A percentile compares a stretch with the other conserved stretches of the same genome.
Conservation (phyloP, 1,139 yeast genomes). For the Pichia sp. region DNA sequence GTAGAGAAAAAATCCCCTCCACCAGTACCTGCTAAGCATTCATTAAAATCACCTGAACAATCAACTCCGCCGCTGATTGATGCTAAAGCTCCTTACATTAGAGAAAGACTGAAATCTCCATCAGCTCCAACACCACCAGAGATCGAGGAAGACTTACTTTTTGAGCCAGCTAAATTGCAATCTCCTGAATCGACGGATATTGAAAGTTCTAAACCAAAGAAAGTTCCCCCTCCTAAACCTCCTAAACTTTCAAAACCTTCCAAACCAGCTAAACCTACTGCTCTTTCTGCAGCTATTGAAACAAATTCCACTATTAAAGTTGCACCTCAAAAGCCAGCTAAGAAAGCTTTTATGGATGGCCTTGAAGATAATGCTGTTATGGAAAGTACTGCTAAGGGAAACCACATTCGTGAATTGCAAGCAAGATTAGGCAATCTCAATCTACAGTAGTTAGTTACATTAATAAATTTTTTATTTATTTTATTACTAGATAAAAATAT, state of each 20-base stretch:
- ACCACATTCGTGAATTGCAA: slow-evolving; percentile 28
- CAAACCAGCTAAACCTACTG: neutral
- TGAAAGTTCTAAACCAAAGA: neutral
- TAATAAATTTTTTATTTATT: no score
- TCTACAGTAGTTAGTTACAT: slow-evolving; percentile 7
- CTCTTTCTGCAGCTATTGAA: neutral
- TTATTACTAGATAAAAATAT: no score
- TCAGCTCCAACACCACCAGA: neutral
- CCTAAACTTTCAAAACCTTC: neutral
- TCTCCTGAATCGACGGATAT: no score
- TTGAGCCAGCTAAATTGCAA: no score
- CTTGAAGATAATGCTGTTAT: neutral
- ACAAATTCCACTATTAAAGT: slow-evolving; percentile 6
- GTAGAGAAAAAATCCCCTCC: neutral
- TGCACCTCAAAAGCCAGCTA: slow-evolving; percentile 32
- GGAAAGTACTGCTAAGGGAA: slow-evolving; percentile 20
- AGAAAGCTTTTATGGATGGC: slow-evolving; percentile 8
- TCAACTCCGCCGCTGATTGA: neutral
- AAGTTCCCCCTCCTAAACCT: slow-evolving; percentile 1
- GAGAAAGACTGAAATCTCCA: slow-evolving; percentile 5
- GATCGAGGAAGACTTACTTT: no score
- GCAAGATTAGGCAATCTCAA: slow-evolving; percentile 22
- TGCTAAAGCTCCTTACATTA: neutral
- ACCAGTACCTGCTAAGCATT: neutral
- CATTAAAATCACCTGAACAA: neutral